Conservation (phyloP, 176 grass and related monocot genomes). For the Carex littledalei region DNA sequence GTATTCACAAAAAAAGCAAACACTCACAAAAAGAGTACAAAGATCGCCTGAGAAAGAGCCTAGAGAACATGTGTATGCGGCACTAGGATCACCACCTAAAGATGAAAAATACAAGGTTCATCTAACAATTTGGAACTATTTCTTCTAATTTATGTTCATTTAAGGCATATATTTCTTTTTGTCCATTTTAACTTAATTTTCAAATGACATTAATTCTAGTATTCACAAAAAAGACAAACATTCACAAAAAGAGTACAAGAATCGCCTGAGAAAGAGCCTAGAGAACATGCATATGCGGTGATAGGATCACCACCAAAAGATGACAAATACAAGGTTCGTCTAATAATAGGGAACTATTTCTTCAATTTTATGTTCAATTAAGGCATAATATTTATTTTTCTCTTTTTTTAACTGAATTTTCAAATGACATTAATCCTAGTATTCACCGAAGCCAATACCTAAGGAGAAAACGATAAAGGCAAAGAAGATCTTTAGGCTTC, state of each 20-base stretch:
- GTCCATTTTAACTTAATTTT: too few relatives aligned
- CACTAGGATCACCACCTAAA: not conserved
- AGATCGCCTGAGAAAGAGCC: not conserved
- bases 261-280: not conserved
- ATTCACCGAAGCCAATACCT: not conserved
- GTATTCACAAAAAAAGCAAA: not conserved
- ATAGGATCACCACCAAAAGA: conserved; percentile 2
- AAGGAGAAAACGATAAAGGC: conserved; percentile 11
- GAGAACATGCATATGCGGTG: not conserved
- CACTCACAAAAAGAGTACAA: not conserved
- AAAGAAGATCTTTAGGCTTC: conserved; percentile 42
- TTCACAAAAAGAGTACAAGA: not conserved
- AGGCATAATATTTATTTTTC: too few relatives aligned
- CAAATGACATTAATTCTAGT: not conserved
- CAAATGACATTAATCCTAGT: not conserved
- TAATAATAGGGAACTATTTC: not conserved
- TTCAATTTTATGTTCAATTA: not conserved
- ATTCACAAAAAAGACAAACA: not conserved
- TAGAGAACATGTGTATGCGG: not conserved
- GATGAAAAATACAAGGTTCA: conserved; percentile 3
- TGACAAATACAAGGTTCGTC: not conserved
- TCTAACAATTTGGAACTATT: not conserved
- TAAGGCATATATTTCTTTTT: too few relatives aligned
- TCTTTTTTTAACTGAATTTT: too few relatives aligned
- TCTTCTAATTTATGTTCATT: too few relatives aligned